These are phyloP conservation scores for Yarrowia yakushimensis DNA, from an alignment of 805 yeast genomes.

Conservation along the genomic window DNA sequence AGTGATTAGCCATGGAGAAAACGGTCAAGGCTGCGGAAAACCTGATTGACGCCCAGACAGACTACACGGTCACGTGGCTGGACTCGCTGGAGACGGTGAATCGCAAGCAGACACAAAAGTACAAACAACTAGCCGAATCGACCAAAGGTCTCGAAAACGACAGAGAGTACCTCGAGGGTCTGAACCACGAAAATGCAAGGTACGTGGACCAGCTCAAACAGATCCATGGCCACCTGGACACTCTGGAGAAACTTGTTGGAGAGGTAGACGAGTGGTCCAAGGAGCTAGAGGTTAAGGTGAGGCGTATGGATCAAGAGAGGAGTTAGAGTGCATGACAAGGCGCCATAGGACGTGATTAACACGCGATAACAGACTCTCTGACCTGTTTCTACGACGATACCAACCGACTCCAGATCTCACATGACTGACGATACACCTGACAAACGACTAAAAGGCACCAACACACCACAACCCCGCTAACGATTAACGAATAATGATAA, in stretches of 20 bases:
- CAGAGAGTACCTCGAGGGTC: constrained; percentile 23
- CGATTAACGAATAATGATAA: not conserved
- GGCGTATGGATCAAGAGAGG: constrained; percentile 24
- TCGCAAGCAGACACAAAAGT: constrained; percentile 30
- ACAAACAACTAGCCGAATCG: constrained; percentile 31
- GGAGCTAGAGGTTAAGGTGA: constrained; percentile 49
- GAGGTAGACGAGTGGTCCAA: constrained; percentile 63
- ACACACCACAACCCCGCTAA: not conserved
- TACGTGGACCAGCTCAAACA: constrained; percentile 29
- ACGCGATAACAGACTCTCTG: not conserved
- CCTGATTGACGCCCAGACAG: constrained; percentile 31
- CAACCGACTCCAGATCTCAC: no score
- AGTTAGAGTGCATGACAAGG: not conserved
- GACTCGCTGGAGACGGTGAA: constrained; percentile 32
- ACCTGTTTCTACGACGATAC: not conserved
- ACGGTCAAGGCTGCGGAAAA: constrained; percentile 29
- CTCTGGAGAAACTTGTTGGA: constrained; percentile 46
- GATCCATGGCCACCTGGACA: constrained; percentile 29
- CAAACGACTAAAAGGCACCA: no score
- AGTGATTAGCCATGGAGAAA: constrained; percentile 22
- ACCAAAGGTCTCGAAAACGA: constrained; percentile 29
- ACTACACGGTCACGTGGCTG: constrained; percentile 29
- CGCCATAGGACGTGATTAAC: not conserved
- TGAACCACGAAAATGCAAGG: constrained; percentile 27
- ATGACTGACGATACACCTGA: no score